Conservation (phyloP, 202 grass and related monocot species). For the Carex sylvatica region DNA sequence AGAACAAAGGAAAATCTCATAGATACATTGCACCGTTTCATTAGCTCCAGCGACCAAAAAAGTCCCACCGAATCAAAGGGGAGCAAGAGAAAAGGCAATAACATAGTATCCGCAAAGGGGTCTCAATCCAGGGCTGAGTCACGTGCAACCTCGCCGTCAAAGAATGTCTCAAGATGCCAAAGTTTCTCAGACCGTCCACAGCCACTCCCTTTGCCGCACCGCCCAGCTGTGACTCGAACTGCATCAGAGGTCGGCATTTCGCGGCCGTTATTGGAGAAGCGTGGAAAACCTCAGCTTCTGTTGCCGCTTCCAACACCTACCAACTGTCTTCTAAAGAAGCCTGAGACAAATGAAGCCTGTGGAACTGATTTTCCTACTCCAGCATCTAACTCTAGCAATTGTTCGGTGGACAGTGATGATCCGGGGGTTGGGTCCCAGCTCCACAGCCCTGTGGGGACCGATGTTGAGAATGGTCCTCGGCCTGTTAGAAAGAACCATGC, state of each 20-base stretch:
- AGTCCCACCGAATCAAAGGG: constrained; percentile 59
- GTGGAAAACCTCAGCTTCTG: constrained; percentile 50
- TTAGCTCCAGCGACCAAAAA: constrained; percentile 79
- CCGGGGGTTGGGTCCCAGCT: constrained; percentile 55
- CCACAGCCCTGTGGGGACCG: constrained; percentile 63
- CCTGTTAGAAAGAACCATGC: constrained; percentile 40
- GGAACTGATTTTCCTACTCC: constrained; percentile 50
- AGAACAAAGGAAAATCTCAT: constrained; percentile 83
- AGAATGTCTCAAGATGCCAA: constrained; percentile 90
- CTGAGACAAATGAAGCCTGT: constrained; percentile 51
- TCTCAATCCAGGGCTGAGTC: constrained; percentile 82
- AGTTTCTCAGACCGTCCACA: constrained; percentile 80
- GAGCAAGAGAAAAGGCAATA: constrained; percentile 42
- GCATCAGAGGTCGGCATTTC: constrained; percentile 64
- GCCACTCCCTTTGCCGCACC: constrained; percentile 75
- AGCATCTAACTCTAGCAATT: constrained; percentile 86
- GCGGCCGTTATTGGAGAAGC: constrained; percentile 53
- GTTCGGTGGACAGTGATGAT: constrained; percentile 84
- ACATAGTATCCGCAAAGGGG: constrained; percentile 56
- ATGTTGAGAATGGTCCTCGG: constrained; percentile 48
- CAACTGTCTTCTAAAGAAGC: constrained; percentile 42
- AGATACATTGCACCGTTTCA: constrained; percentile 78
- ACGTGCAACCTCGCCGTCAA: constrained; percentile 77
- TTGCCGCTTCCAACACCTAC: constrained; percentile 61
- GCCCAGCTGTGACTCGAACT: constrained; percentile 35